Percentiles rank a stretch among this genome's conserved stretches.
Evolutionary conservation across 805 yeast species (phyloP).

Genomic region (Hemisphaericaspora nanyangensis): DNA sequence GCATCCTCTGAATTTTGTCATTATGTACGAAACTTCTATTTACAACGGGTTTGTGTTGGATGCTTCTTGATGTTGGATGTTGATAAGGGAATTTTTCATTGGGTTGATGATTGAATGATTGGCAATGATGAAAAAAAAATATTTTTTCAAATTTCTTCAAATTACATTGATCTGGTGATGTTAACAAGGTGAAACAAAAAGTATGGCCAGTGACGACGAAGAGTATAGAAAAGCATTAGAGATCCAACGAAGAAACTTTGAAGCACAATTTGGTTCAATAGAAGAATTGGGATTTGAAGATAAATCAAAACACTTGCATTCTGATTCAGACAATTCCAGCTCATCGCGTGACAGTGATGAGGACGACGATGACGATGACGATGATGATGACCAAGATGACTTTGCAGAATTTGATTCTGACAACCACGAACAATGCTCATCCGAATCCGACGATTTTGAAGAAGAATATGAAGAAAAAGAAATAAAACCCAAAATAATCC

Average conservation of each 20-base stretch:
- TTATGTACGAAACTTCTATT: too few relatives aligned
- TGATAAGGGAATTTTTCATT: background rate
- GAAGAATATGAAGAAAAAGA: conserved; percentile 9
- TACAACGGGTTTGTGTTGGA: too few relatives aligned
- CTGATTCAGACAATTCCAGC: background rate
- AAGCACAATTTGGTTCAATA: conserved; percentile 59
- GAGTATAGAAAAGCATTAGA: conserved; percentile 40
- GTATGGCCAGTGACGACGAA: conserved; percentile 20
- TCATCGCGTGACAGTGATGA: conserved; percentile 8
- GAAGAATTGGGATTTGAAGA: conserved; percentile 42
- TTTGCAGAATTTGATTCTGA: conserved; percentile 11
- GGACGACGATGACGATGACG: conserved; percentile 19
- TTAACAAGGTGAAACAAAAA: background rate
- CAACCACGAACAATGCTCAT: conserved; percentile 3
- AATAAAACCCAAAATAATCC: conserved; percentile 45
- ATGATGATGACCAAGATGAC: conserved; percentile 15
- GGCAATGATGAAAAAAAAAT: background rate
- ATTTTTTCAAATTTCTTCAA: too few relatives aligned
- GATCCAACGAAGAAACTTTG: conserved; percentile 55
- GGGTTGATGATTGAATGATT: background rate
- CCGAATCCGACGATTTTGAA: conserved; percentile 10
- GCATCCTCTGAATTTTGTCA: conserved; percentile 92
- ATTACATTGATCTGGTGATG: too few relatives aligned
- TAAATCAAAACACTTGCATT: conserved; percentile 19
- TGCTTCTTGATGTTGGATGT: background rate